These are phyloP conservation scores for Cyberlindnera saturnus DNA, from an alignment of 805 yeast genomes.

Conservation along the genomic window DNA sequence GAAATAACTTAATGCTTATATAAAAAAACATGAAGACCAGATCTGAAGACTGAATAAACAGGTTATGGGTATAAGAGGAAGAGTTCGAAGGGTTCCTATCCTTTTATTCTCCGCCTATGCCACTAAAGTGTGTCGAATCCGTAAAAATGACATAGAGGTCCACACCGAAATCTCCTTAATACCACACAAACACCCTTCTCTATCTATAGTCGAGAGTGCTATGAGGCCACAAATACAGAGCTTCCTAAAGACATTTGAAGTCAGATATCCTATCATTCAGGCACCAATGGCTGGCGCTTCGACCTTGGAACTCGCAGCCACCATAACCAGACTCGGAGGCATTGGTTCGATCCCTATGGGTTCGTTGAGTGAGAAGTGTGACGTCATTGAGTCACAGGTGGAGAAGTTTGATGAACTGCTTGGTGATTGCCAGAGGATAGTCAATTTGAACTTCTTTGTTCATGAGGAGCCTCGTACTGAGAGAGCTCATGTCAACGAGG, in stretches of 20 bases:
- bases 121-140: no score
- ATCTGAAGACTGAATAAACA: no score
- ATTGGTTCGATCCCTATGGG: conserved; percentile 41
- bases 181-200: no score
- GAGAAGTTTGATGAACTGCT: conserved; percentile 8
- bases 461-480: conserved; percentile 26
- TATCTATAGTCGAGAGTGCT: no score
- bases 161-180: no score
- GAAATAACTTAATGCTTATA: no score
- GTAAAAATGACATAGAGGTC: no score
- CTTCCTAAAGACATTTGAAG: conserved; percentile 22
- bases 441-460: conserved; percentile 44
- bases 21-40: no score
- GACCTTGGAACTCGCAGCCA: conserved; percentile 38
- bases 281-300: conserved; percentile 59
- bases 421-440: conserved; percentile 12
- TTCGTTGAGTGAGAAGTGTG: conserved; percentile 6
- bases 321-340: conserved; percentile 38
- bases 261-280: conserved; percentile 42
- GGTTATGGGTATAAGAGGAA: no score
- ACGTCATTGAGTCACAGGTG: conserved; percentile 8
- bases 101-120: no score
- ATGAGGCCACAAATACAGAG: conserved; percentile 14
- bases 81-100: no score
- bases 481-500: conserved; percentile 10